Evolutionary conservation across 805 yeast genomes (phyloP).

Genomic region (Huiozyma sinensis): DNA sequence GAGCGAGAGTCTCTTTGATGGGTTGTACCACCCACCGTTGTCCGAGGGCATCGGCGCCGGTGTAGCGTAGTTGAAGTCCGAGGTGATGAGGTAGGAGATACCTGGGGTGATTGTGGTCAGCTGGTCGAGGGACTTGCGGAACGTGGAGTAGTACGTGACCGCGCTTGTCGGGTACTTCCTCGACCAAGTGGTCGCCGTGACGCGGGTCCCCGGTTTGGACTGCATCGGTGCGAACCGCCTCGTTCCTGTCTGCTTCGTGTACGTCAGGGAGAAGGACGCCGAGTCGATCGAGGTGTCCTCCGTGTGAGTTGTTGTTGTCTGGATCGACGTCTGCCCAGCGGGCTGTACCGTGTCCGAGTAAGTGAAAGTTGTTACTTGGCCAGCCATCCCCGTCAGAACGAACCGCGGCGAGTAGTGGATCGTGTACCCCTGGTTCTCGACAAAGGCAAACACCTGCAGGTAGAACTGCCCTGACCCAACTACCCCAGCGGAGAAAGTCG

Average conservation of each 20-base stretch:
- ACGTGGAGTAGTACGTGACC: constrained; percentile 47
- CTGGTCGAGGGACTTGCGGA: constrained; percentile 25
- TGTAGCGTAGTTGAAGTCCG: constrained; percentile 58
- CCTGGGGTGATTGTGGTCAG: constrained; percentile 74
- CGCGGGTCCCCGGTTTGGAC: constrained; percentile 62
- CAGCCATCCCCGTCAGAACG: constrained; percentile 59
- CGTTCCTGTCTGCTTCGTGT: constrained; percentile 66
- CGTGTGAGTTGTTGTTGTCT: constrained; percentile 23
- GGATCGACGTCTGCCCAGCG: constrained; percentile 27
- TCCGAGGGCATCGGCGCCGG: constrained; percentile 60
- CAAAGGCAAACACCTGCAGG: constrained; percentile 52
- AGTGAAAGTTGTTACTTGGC: constrained; percentile 38
- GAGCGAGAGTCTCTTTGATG: constrained; percentile 38
- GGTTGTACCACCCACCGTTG: constrained; percentile 52
- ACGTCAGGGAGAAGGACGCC: constrained; percentile 55
- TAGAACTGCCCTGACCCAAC: constrained; percentile 61
- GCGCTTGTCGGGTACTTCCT: constrained; percentile 59
- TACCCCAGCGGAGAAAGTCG: constrained; percentile 32
- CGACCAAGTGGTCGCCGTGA: constrained; percentile 59
- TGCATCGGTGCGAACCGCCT: constrained; percentile 91
- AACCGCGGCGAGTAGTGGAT: constrained; percentile 64
- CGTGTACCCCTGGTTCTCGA: constrained; percentile 33
- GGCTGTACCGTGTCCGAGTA: constrained; percentile 39
- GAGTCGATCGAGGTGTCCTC: constrained; percentile 35
- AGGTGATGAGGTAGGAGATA: constrained; percentile 62